phyloP scores from a whole-genome alignment of 2,329 filamentous ascomycete genomes.

The Apiospora hydei region DNA sequence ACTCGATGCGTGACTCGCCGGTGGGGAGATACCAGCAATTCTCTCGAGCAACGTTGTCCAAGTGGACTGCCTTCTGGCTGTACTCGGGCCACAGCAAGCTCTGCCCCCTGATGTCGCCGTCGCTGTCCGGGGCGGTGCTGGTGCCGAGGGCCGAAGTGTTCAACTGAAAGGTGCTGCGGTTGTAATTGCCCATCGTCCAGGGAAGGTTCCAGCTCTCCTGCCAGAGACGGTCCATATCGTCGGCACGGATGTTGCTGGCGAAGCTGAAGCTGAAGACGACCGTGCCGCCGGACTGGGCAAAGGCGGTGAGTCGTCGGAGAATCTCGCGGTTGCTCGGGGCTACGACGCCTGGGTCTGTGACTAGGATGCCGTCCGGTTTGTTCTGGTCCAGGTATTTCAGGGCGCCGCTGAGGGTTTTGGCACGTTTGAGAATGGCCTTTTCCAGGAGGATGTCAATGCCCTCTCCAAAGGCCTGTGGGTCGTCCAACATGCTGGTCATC shows the following conservation, averaged over 20 bases:
- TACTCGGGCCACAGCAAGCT: background rate
- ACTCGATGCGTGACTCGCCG: background rate
- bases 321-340: background rate
- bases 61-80: background rate
- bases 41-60: background rate
- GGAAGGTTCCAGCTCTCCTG: background rate
- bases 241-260: background rate
- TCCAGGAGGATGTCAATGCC: background rate
- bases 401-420: background rate
- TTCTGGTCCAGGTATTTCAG: background rate
- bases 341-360: background rate
- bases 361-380: background rate
- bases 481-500: background rate
- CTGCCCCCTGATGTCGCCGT: background rate
- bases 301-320: background rate
- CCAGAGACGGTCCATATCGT: background rate
- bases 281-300: background rate
- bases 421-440: background rate
- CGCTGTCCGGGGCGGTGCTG: background rate
- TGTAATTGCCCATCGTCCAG: background rate
- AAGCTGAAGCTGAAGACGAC: constrained; percentile 16
- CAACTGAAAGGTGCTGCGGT: background rate
- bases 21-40: background rate
- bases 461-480: background rate
- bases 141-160: background rate